A percentile compares a stretch with the other conserved stretches of the same genome.
phyloP scores from a whole-genome alignment of 805 yeast species.

The Yamadazyma tumulicola region DNA sequence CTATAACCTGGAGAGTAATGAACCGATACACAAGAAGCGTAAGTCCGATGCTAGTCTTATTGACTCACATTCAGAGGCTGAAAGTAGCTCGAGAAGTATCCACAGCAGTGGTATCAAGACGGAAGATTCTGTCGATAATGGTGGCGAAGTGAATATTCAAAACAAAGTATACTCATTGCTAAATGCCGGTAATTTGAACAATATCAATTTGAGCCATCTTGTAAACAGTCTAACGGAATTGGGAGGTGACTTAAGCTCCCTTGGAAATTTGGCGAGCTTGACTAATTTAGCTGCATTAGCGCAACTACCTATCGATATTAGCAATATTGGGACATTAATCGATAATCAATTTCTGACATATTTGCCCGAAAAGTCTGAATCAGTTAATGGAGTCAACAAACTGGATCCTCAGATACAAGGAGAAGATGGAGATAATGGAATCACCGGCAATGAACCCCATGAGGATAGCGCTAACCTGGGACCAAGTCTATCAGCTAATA shows the following conservation, averaged over 20 bases:
- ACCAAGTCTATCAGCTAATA: slow-evolving; percentile 12
- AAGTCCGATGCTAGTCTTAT: too few relatives aligned
- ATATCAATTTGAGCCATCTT: slow-evolving; percentile 39
- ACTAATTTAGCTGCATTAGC: slow-evolving; percentile 41
- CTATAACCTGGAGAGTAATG: too few relatives aligned
- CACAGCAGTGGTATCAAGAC: not conserved
- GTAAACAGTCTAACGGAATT: slow-evolving; percentile 37
- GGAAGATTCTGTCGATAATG: not conserved
- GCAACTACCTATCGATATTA: slow-evolving; percentile 38
- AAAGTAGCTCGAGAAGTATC: not conserved
- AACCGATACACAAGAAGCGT: too few relatives aligned
- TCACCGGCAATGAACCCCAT: not conserved
- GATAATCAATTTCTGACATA: slow-evolving; percentile 18
- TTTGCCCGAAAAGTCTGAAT: not conserved
- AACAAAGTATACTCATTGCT: slow-evolving; percentile 13
- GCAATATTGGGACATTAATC: slow-evolving; percentile 29
- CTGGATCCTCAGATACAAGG: not conserved
- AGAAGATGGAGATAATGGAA: not conserved
- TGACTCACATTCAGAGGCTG: too few relatives aligned
- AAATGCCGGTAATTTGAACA: slow-evolving; percentile 39
- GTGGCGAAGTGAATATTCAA: not conserved
- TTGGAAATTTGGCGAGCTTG: slow-evolving; percentile 37
- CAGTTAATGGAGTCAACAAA: not conserved
- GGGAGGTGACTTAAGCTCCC: slow-evolving; percentile 31
- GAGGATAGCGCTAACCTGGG: slow-evolving; percentile 1